Percentiles rank a stretch among this genome's conserved stretches.
phyloP scores from a whole-genome alignment of 2,329 filamentous ascomycete species.

The Talaromyces sp. region DNA sequence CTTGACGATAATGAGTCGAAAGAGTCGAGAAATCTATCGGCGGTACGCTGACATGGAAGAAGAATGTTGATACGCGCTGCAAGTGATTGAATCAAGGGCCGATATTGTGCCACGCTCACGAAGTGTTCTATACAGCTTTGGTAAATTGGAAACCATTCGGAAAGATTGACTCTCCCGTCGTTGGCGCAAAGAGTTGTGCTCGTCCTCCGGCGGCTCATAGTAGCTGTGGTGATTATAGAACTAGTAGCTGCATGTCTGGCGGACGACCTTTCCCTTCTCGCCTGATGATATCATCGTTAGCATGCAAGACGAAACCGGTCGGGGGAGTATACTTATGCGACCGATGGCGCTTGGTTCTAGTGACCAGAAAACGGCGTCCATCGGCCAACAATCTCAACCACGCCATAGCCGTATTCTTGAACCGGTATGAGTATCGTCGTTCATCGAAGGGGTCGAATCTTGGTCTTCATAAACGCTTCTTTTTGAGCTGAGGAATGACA shows the following conservation, averaged over 20 bases:
- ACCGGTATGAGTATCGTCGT: not conserved
- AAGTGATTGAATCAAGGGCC: slow-evolving; percentile 74
- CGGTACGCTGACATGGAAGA: slow-evolving; percentile 72
- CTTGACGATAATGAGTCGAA: slow-evolving; percentile 31
- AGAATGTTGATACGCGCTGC: slow-evolving; percentile 90
- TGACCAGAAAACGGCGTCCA: too few species aligned
- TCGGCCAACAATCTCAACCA: not conserved
- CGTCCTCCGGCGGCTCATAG: not conserved
- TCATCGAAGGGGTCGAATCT: not conserved
- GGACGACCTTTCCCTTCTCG: not conserved
- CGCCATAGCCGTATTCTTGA: not conserved
- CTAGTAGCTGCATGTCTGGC: not conserved
- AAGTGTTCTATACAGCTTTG: slow-evolving; percentile 86
- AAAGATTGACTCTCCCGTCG: slow-evolving; percentile 58
- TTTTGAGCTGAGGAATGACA: too few species aligned
- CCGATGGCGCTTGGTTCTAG: too few species aligned
- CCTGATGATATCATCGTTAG: not conserved
- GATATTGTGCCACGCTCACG: slow-evolving; percentile 81
- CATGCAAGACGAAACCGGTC: not conserved
- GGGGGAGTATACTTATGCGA: too few species aligned
- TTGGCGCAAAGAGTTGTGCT: slow-evolving; percentile 20
- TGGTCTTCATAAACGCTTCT: too few species aligned
- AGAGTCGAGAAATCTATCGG: slow-evolving; percentile 38
- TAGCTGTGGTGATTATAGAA: not conserved
- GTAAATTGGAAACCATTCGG: slow-evolving; percentile 88